Conservation (phyloP, 106 monocot species). For the Platanthera zijinensis region DNA sequence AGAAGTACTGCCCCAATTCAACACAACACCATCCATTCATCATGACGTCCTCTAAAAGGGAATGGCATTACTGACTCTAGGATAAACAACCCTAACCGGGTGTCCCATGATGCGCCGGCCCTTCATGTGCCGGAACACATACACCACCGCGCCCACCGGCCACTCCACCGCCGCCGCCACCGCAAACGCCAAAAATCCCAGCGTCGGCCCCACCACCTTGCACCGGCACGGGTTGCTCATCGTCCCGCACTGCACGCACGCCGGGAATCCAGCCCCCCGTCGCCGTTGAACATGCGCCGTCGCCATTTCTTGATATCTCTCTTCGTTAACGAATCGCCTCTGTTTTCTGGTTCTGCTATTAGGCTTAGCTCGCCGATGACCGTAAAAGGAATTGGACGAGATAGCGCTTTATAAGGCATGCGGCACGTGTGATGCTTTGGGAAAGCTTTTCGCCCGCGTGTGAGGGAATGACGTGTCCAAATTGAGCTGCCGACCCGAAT, state of each 20-base stretch:
- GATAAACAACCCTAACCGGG: constrained; percentile 68
- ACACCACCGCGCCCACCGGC: constrained; percentile 75
- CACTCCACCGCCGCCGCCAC: constrained; percentile 58
- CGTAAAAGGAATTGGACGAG: no score
- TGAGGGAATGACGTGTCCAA: no score
- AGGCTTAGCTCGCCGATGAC: no score
- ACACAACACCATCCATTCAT: no score
- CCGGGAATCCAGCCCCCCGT: constrained; percentile 10
- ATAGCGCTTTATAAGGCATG: no score
- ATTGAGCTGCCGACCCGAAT: no score
- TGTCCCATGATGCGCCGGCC: constrained; percentile 81
- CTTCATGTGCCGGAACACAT: constrained; percentile 61
- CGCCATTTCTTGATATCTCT: no score
- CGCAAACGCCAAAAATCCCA: constrained; percentile 61
- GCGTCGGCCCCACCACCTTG: constrained; percentile 75
- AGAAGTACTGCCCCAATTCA: no score
- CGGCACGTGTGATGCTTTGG: no score
- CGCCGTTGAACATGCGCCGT: background rate
- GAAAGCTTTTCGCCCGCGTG: no score
- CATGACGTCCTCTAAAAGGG: constrained; percentile 27
- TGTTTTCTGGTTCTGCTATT: no score
- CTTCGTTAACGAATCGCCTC: no score
- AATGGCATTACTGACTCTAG: constrained; percentile 44
- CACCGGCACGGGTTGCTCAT: constrained; percentile 79
- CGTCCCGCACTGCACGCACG: constrained; percentile 69